Conservation (phyloP, 306 rosid genomes). For the Cucurbita maxima region DNA sequence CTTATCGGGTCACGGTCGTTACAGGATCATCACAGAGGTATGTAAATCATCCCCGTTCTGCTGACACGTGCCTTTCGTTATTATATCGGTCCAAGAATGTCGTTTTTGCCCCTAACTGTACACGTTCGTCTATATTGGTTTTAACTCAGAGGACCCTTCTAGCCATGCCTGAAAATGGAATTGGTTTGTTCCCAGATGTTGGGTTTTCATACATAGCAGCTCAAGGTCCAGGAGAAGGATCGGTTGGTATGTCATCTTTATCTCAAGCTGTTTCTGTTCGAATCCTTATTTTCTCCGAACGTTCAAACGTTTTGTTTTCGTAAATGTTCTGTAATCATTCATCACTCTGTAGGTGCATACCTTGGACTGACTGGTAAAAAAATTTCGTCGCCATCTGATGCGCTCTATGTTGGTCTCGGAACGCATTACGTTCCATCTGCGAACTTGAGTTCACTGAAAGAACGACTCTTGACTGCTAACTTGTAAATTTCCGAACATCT, state of each 20-base stretch:
- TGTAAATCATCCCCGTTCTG: conserved; percentile 6
- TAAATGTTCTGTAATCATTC: neutral
- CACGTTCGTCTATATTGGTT: neutral
- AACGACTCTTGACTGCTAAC: conserved; percentile 57
- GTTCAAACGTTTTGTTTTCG: neutral
- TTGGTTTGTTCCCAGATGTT: conserved; percentile 91
- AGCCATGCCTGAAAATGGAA: conserved; percentile 99
- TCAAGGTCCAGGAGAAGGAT: conserved; percentile 89
- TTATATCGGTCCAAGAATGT: neutral
- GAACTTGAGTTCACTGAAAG: conserved; percentile 64
- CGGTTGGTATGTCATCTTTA: conserved; percentile 46
- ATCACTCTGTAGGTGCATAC: conserved; percentile 56
- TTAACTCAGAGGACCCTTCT: conserved; percentile 69
- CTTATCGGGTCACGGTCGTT: conserved; percentile 88
- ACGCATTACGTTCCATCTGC: conserved; percentile 88
- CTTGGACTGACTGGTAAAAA: conserved; percentile 96
- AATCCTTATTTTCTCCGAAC: neutral
- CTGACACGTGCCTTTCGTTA: neutral
- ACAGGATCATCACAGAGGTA: conserved; percentile 88
- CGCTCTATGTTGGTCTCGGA: conserved; percentile 79
- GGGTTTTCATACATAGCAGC: conserved; percentile 93
- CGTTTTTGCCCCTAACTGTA: conserved; percentile 2
- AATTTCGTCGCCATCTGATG: conserved; percentile 73
- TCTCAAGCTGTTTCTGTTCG: neutral
- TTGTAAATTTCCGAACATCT: conserved; percentile 43